Conservation (phyloP, 768 basidiomycete species). For the Ramaria sp. region DNA sequence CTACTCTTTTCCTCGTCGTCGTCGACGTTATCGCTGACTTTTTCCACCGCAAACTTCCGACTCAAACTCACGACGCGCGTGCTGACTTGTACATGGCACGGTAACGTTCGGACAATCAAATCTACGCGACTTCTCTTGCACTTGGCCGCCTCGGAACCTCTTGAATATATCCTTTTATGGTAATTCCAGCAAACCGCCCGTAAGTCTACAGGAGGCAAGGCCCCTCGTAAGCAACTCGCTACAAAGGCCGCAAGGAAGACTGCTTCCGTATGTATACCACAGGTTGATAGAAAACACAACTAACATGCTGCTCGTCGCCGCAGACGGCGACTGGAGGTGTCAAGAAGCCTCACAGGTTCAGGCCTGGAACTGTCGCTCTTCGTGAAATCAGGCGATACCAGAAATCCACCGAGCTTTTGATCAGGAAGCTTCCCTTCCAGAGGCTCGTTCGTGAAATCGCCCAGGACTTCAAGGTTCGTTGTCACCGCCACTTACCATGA, state of each 20-base stretch:
- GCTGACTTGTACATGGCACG: not conserved
- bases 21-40: not conserved
- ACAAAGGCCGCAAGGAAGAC: conserved; percentile 28
- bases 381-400: conserved; percentile 77
- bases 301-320: not conserved
- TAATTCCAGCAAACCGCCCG: conserved; percentile 24
- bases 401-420: conserved; percentile 41
- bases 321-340: conserved; percentile 74
- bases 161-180: conserved; percentile 9
- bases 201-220: conserved; percentile 24
- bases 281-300: not conserved
- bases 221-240: conserved; percentile 25
- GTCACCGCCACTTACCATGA: conserved; percentile 16
- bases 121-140: not conserved
- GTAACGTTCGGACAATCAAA: not conserved
- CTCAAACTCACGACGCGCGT: not conserved
- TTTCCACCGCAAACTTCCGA: not conserved
- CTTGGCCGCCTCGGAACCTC: not conserved
- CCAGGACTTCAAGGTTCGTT: conserved; percentile 36
- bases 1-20: not conserved
- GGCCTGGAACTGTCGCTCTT: conserved; percentile 95
- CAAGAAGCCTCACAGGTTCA: conserved; percentile 99
- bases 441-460: conserved; percentile 41
- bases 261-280: conserved; percentile 11
- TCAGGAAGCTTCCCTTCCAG: conserved; percentile 41